Conservation (phyloP, 2,329 filamentous ascomycete genomes). For the Clonostachys rhizophaga region DNA sequence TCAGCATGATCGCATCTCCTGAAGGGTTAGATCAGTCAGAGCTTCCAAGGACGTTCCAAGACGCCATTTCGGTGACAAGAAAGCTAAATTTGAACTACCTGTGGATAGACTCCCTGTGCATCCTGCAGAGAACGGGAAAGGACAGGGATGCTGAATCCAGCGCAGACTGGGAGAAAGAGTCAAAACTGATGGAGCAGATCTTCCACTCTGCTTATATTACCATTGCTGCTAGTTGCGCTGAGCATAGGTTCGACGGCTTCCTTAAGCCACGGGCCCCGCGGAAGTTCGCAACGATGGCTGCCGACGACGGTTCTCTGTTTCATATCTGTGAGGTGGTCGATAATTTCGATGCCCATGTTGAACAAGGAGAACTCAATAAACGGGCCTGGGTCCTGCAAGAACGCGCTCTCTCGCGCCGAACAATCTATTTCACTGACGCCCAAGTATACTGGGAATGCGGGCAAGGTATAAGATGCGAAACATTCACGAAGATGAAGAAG, state of each 20-base stretch:
- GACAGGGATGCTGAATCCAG: too few species aligned
- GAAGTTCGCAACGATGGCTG: background rate
- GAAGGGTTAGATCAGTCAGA: background rate
- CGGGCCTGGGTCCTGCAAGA: conserved; percentile 35
- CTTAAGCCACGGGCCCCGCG: conserved; percentile 1
- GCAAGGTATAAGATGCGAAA: background rate
- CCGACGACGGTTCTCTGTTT: conserved; percentile 1
- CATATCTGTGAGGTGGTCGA: conserved; percentile 11
- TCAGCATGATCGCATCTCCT: background rate
- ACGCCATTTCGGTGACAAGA: background rate
- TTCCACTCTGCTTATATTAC: background rate
- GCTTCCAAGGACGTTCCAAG: background rate
- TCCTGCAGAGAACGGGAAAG: background rate
- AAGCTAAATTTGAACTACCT: background rate
- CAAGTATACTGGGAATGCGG: conserved; percentile 3
- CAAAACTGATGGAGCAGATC: background rate
- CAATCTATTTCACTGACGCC: conserved; percentile 24
- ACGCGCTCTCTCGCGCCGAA: conserved; percentile 22
- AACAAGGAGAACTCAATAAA: conserved; percentile 17
- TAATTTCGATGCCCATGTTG: conserved; percentile 24
- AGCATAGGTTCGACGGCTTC: conserved; percentile 5
- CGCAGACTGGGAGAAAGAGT: background rate
- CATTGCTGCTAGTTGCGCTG: background rate
- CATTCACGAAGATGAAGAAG: background rate
- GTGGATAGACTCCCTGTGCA: conserved; percentile 2